phyloP scores from a whole-genome alignment of 257 asterid species.

The Leptodermis oblonga region DNA sequence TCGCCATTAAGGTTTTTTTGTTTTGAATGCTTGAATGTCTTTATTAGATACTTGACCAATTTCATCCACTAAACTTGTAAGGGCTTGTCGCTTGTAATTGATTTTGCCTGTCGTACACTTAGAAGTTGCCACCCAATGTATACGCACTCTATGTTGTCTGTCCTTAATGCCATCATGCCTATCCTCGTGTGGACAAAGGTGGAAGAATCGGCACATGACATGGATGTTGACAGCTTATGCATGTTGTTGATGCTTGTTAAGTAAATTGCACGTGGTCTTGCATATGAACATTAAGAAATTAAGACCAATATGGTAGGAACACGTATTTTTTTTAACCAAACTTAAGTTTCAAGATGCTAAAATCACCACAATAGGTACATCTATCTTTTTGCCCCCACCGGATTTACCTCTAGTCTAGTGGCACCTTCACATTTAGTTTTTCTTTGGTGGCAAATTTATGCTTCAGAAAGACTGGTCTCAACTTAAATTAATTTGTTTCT shows the following conservation, averaged over 20 bases:
- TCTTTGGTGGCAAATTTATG: not conserved
- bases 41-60: not conserved
- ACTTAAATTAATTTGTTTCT: not conserved
- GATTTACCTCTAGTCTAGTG: not conserved
- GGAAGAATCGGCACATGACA: not conserved
- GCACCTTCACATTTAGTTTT: not conserved
- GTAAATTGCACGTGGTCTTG: not conserved
- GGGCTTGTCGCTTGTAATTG: not conserved
- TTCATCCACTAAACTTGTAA: not conserved
- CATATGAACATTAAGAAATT: not conserved
- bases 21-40: not conserved
- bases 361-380: not conserved
- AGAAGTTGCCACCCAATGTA: not conserved
- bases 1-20: not conserved
- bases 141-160: not conserved
- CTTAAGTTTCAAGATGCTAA: not conserved
- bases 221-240: not conserved
- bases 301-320: not conserved
- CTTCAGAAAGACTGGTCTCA: not conserved
- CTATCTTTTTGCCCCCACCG: not conserved
- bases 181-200: not conserved
- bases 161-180: not conserved
- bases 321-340: not conserved
- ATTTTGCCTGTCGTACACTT: not conserved
- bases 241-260: not conserved